Percentiles rank a stretch among this genome's conserved stretches.
These are phyloP conservation scores for Euphorbia tirucalli DNA, from an alignment of 345 rosid species.

Conservation along the genomic window DNA sequence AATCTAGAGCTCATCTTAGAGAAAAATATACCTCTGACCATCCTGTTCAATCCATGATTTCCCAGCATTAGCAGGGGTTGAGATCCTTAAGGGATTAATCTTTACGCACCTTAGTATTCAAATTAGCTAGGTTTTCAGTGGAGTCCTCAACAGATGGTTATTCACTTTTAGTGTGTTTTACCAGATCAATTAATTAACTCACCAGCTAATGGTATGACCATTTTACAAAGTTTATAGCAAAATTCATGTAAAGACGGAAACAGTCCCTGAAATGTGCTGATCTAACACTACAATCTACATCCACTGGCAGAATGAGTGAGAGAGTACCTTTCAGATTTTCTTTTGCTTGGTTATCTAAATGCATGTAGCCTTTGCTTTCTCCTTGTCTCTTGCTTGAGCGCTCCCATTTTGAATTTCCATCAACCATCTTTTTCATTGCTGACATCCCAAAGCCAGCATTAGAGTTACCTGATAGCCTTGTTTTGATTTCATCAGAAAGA, in stretches of 20 bases:
- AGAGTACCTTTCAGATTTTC: conserved; percentile 42
- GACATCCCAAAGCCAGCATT: conserved; percentile 52
- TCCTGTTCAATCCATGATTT: not conserved
- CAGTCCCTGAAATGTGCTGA: not conserved
- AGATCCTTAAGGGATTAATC: not conserved
- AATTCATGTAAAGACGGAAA: not conserved
- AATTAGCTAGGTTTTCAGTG: not conserved
- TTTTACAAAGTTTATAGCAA: not conserved
- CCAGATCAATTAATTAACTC: not conserved
- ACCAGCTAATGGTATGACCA: not conserved
- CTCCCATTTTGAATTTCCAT: conserved; percentile 38
- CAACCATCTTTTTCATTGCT: conserved; percentile 50
- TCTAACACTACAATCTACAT: conserved; percentile 1
- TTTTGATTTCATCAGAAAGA: conserved; percentile 63
- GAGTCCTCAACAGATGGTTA: not conserved
- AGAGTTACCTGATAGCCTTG: conserved; percentile 62
- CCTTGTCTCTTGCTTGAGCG: conserved; percentile 29
- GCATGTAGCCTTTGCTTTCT: conserved; percentile 27
- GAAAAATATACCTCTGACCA: not conserved
- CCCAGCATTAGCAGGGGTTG: not conserved
- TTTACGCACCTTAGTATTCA: not conserved
- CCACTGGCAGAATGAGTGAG: conserved; percentile 13
- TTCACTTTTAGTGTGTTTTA: not conserved
- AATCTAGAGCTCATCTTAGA: not conserved
- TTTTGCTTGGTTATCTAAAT: conserved; percentile 25